Percentiles rank a stretch among this genome's conserved stretches.
phyloP scores from a whole-genome alignment of 2,329 filamentous ascomycete genomes.

The Neofusicoccum ribis region DNA sequence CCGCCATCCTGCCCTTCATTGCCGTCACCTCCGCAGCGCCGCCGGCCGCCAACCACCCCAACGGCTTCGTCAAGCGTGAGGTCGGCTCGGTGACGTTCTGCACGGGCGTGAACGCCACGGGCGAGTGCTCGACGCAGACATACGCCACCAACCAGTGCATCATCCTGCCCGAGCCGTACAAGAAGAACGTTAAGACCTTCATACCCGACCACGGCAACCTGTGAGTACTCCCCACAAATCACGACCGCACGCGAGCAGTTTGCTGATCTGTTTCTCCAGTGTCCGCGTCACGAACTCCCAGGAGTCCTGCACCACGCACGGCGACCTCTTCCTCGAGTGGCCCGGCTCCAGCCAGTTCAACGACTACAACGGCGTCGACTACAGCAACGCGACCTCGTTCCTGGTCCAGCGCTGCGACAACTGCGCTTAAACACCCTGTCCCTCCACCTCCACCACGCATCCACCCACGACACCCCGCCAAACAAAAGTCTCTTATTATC shows the following conservation, averaged over 20 bases:
- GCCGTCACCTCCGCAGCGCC: constrained; percentile 12
- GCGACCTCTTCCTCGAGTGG: constrained; percentile 18
- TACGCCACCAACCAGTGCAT: constrained; percentile 14
- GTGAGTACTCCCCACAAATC: neutral
- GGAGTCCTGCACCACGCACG: constrained; percentile 17
- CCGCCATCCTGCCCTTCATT: constrained; percentile 10
- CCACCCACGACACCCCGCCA: neutral
- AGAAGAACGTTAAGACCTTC: constrained; percentile 10
- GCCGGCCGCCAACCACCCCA: neutral
- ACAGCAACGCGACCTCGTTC: constrained; percentile 15
- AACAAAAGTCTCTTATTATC: neutral
- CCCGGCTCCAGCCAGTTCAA: constrained; percentile 10
- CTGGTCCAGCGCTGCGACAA: constrained; percentile 5
- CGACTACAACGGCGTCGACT: constrained; percentile 15
- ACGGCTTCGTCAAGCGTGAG: constrained; percentile 16
- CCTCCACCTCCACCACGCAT: neutral
- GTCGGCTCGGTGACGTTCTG: constrained; percentile 9
- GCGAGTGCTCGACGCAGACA: constrained; percentile 3
- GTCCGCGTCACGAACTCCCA: constrained; percentile 8
- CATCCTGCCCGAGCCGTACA: constrained; percentile 11
- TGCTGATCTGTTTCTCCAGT: neutral
- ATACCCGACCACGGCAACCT: constrained; percentile 6
- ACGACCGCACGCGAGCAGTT: no score
- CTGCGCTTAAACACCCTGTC: neutral
- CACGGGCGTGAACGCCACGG: constrained; percentile 15